These are phyloP conservation scores for Bombardia bombarda DNA, from an alignment of 495 filamentous ascomycete genomes.

Conservation along the genomic window DNA sequence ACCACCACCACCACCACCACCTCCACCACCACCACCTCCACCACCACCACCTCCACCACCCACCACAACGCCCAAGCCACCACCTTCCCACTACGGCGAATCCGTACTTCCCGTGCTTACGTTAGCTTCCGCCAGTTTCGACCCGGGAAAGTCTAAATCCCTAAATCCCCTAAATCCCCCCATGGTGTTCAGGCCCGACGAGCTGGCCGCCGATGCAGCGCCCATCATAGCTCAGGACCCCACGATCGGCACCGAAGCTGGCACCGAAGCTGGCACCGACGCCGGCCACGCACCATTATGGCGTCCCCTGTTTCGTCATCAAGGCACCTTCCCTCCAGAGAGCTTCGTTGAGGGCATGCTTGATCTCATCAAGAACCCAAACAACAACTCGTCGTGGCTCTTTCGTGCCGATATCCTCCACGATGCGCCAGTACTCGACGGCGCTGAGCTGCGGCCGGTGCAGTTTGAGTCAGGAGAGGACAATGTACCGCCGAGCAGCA, in stretches of 20 bases:
- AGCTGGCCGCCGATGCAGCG: constrained; percentile 23
- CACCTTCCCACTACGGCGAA: no score
- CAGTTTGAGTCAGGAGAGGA: background rate
- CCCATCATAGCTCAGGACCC: constrained; percentile 15
- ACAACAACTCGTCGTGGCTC: constrained; percentile 73
- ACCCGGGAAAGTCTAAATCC: no score
- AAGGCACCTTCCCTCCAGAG: constrained; percentile 49
- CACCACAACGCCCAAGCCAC: no score
- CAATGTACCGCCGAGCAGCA: background rate
- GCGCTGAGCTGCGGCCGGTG: no score
- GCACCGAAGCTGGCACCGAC: background rate
- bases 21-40: no score
- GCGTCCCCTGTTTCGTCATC: constrained; percentile 42
- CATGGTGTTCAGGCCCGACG: constrained; percentile 20
- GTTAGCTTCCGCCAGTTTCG: no score
- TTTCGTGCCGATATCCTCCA: constrained; percentile 82
- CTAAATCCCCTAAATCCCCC: no score
- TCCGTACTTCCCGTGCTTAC: no score
- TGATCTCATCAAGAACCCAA: constrained; percentile 76
- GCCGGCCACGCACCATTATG: constrained; percentile 23
- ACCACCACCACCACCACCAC: no score
- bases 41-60: no score
- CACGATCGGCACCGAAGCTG: background rate
- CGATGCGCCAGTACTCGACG: no score
- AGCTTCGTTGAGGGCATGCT: constrained; percentile 57